phyloP scores from a whole-genome alignment of 2,329 filamentous ascomycete species.

The Podosphaera fusca region DNA sequence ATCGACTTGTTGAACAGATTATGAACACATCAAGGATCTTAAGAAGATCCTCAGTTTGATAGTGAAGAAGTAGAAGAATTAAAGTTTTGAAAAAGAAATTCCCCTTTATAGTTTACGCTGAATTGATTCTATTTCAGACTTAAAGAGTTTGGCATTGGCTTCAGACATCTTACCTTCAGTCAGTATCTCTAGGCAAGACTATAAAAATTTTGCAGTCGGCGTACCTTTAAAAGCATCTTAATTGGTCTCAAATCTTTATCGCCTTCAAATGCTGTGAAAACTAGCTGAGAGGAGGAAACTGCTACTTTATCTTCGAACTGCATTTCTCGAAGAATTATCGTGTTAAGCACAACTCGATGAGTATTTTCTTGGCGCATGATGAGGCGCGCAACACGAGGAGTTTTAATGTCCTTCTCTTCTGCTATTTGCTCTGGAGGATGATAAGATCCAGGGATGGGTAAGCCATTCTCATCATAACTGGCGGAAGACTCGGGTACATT shows the following conservation, averaged over 20 bases:
- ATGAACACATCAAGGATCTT: background rate
- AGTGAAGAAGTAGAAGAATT: background rate
- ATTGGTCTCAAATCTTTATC: conserved; percentile 29
- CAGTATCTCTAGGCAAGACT: conserved; percentile 1
- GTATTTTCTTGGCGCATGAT: conserved; percentile 85
- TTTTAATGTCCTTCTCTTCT: conserved; percentile 11
- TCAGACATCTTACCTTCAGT: conserved; percentile 13
- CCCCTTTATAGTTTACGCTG: conserved; percentile 13
- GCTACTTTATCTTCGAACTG: conserved; percentile 56
- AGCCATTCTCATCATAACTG: conserved; percentile 28
- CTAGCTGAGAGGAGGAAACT: conserved; percentile 28
- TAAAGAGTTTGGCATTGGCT: conserved; percentile 13
- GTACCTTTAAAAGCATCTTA: conserved; percentile 37
- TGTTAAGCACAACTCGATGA: conserved; percentile 69
- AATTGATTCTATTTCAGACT: conserved; percentile 16
- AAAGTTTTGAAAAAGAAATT: background rate
- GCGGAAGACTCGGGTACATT: conserved; percentile 43
- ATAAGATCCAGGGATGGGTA: conserved; percentile 23
- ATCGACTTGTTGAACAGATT: background rate
- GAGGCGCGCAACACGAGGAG: conserved; percentile 36
- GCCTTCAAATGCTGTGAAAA: conserved; percentile 40
- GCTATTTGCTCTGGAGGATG: conserved; percentile 29
- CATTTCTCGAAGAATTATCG: conserved; percentile 55
- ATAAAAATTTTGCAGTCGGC: conserved; percentile 10
- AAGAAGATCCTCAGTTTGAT: background rate